phyloP scores from a whole-genome alignment of 164 flowering plant species.

The Platanus orientalis region DNA sequence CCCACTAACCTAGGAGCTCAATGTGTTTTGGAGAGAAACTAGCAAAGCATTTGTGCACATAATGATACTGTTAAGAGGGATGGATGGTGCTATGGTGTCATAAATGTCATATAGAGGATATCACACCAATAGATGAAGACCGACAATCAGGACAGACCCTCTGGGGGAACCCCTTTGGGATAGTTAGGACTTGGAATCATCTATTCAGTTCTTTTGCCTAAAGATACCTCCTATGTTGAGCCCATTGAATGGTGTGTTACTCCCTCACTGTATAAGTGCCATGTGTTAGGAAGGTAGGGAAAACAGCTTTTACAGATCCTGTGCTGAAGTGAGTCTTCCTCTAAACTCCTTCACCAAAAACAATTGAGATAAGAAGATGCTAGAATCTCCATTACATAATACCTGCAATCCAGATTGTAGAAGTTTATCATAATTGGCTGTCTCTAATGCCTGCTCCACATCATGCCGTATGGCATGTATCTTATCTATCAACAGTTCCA shows the following conservation, averaged over 20 bases:
- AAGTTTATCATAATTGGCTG: conserved; percentile 85
- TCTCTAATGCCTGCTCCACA: conserved; percentile 74
- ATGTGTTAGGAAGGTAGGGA: neutral
- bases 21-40: neutral
- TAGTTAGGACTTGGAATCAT: neutral
- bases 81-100: too few relatives aligned
- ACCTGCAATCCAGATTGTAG: conserved; percentile 95
- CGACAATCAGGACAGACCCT: too few relatives aligned
- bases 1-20: neutral
- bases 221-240: neutral
- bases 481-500: conserved; percentile 34
- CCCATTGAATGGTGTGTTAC: neutral
- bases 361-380: neutral
- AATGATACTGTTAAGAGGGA: too few relatives aligned
- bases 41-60: neutral
- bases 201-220: neutral
- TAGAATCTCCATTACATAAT: conserved; percentile 5
- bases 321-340: neutral
- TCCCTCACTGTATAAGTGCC: neutral
- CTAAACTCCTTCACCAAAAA: neutral
- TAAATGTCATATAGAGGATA: too few relatives aligned
- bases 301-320: neutral
- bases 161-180: too few relatives aligned
- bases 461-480: conserved; percentile 57
- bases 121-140: too few relatives aligned